Conservation (phyloP, 176 grass and related monocot genomes). For the Oryza officinalis region DNA sequence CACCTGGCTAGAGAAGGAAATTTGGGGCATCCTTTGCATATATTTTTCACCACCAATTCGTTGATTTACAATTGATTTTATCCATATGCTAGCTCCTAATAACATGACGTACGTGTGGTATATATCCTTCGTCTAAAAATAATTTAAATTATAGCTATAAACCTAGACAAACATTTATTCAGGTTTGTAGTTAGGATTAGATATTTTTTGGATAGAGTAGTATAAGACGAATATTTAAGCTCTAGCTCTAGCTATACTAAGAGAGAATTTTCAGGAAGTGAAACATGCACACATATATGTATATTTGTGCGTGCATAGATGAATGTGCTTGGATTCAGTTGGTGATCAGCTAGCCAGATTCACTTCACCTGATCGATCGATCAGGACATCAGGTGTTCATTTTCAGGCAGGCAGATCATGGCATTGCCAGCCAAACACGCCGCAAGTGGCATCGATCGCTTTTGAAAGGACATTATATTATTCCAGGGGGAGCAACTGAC, state of each 20-base stretch:
- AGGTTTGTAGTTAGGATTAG: too few relatives aligned
- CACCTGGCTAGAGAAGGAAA: background rate
- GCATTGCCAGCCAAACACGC: background rate
- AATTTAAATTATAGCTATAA: too few relatives aligned
- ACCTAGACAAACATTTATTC: too few relatives aligned
- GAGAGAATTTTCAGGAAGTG: background rate
- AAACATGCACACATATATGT: too few relatives aligned
- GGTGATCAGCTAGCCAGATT: background rate
- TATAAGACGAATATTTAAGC: background rate
- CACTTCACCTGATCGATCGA: constrained; percentile 32
- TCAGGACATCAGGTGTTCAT: background rate
- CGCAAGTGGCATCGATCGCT: background rate
- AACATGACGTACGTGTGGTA: background rate
- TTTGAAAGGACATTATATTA: background rate
- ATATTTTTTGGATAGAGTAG: too few relatives aligned
- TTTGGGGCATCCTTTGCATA: background rate
- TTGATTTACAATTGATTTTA: background rate
- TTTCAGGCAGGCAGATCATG: background rate
- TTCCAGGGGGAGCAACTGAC: background rate
- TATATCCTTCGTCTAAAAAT: too few relatives aligned
- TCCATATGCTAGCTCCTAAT: background rate
- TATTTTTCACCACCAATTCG: background rate
- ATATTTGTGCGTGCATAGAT: background rate
- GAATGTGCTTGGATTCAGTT: background rate
- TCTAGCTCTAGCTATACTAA: too few relatives aligned